These are phyloP conservation scores for Diplotaxis tenuifolia DNA, from an alignment of 345 rosid species.

Conservation along the genomic window DNA sequence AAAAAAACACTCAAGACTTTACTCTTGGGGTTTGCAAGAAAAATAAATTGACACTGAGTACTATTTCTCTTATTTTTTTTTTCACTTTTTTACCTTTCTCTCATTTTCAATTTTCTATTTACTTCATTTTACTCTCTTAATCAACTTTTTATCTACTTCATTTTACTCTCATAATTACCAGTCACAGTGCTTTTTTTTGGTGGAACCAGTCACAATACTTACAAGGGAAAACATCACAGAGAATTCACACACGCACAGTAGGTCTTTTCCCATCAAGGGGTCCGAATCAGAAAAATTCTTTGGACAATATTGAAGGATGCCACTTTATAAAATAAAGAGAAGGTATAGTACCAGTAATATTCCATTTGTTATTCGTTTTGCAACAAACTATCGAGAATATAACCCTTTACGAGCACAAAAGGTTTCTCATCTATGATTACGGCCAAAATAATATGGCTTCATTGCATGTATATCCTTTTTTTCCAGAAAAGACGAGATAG, in stretches of 20 bases:
- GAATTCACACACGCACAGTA: neutral
- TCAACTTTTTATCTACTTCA: too few species aligned
- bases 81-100: too few species aligned
- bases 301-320: conserved; percentile 9
- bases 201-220: conserved; percentile 26
- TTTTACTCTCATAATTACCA: too few species aligned
- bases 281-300: conserved; percentile 17
- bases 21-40: too few species aligned
- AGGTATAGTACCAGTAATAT: conserved; percentile 36
- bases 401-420: conserved; percentile 36
- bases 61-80: too few species aligned
- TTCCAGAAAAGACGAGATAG: neutral
- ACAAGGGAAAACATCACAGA: conserved; percentile 29
- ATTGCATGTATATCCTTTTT: conserved; percentile 5
- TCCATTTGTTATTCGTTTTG: conserved; percentile 31
- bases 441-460: conserved; percentile 35
- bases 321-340: conserved; percentile 22
- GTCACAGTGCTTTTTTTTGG: conserved; percentile 30
- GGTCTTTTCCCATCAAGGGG: conserved; percentile 23
- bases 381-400: conserved; percentile 38
- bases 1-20: too few species aligned
- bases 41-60: too few species aligned
- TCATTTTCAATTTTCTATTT: too few species aligned
- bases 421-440: conserved; percentile 35
- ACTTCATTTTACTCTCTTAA: too few species aligned